These are phyloP conservation scores for Serendipita sp. DNA, from an alignment of 768 basidiomycete genomes.

Conservation along the genomic window DNA sequence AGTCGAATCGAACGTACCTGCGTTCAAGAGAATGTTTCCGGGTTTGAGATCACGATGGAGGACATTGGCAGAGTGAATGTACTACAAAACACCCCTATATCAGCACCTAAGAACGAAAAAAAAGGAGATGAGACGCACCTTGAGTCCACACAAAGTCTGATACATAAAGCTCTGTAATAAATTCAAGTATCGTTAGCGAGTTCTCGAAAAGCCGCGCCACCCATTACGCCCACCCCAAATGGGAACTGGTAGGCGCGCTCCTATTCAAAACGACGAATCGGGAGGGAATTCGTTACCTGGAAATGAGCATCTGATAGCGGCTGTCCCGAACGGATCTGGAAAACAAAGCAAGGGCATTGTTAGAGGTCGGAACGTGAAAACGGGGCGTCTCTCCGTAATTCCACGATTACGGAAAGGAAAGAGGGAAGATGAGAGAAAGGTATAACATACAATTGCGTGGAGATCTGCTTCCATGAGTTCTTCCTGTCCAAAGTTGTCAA, in stretches of 20 bases:
- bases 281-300: conserved; percentile 24
- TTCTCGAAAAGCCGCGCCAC: neutral
- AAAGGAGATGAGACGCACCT: conserved; percentile 23
- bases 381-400: neutral
- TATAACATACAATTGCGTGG: conserved; percentile 71
- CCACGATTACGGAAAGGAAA: no score
- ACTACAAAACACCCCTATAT: conserved; percentile 21
- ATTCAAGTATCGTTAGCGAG: neutral
- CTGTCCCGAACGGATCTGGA: conserved; percentile 69
- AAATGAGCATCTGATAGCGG: conserved; percentile 83
- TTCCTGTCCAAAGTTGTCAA: conserved; percentile 37
- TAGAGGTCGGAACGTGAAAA: neutral
- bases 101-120: neutral
- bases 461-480: conserved; percentile 99
- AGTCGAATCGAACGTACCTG: conserved; percentile 6
- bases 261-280: neutral
- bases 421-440: neutral
- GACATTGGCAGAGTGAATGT: conserved; percentile 97
- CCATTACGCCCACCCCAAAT: neutral
- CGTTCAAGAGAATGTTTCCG: conserved; percentile 16
- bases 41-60: conserved; percentile 92
- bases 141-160: conserved; percentile 93
- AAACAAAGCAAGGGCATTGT: conserved; percentile 2
- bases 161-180: conserved; percentile 64
- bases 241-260: neutral